Evolutionary conservation across 805 yeast species (phyloP), one percentile per base, ranked within the genome.

Genomic region (Saturnispora ahearnii): DNA sequence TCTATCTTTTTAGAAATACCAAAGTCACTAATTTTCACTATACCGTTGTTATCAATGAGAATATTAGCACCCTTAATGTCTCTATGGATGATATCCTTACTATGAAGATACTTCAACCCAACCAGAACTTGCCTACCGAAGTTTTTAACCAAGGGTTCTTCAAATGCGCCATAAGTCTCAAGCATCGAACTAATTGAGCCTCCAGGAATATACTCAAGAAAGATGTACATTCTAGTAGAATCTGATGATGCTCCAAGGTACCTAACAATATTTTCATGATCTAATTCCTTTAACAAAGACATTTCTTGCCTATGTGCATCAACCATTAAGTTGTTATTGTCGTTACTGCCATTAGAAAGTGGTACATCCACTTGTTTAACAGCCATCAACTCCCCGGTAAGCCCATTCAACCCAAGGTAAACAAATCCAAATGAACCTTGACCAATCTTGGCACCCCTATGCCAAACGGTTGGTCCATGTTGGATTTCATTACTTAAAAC

Each of bases 391-490:
- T 89, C 98, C 41, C 99, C 99, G 0, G 96, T 89, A 32, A 83
- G 67, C 1, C 96, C 85, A 62, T 90, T 87, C 81, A 93, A 81
- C 0, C 97, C 99, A 34, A 93, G 69, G 54, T 84, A 90, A 1
- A 93, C 99, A 2, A 87, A 82, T 31, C 98, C 99, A 71, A 89
- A 93, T 53, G 95, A 83, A 3, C 99, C 99, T 9, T 91, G 82
- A 0, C 99, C 99, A 55, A 93, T 88, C 44, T 89, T 72, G 0
- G 96, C 87, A 44, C 99, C 99, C 58, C 85, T 85, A 41, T 89
- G 74, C 99, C 99, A 93, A 41, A 86, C 79, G 36, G 80, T 74
- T 4, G 95, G 93, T 0, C 86, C 84, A 4, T 68, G 69, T 38
- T 62, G 65, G 8, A 69, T 73, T 46, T 72, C 73, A n/a, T 60